Evolutionary conservation across 2,329 filamentous ascomycete genomes (phyloP).

Genomic region (Nothomitra cinnamomea): DNA sequence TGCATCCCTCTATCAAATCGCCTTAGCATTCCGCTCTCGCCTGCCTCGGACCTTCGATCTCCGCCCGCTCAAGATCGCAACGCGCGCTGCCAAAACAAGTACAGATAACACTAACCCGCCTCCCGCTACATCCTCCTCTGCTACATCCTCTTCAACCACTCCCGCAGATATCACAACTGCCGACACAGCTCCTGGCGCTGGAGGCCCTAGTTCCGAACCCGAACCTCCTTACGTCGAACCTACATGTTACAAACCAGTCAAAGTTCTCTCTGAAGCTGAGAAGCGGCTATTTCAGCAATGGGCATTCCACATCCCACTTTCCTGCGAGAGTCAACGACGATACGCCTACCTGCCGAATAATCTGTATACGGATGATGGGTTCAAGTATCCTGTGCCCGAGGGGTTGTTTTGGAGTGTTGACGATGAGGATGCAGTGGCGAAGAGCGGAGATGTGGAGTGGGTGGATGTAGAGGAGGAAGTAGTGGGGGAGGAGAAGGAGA

Average conservation of each 20-base stretch:
- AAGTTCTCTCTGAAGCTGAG: not conserved
- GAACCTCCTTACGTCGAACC: not conserved
- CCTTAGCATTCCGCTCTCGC: not conserved
- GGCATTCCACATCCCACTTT: not conserved
- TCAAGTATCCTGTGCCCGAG: not conserved
- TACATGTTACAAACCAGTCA: not conserved
- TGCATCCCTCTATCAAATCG: not conserved
- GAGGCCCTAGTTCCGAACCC: not conserved
- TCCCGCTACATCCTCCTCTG: too few species aligned
- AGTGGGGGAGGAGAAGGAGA: not conserved
- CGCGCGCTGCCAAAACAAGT: not conserved
- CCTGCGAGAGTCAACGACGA: not conserved
- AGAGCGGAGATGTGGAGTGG: not conserved
- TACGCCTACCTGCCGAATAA: not conserved
- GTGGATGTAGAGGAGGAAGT: not conserved
- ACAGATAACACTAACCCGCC: not conserved
- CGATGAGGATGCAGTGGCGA: not conserved
- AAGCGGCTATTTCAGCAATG: slow-evolving; percentile 2
- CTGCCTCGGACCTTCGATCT: not conserved
- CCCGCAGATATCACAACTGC: too few species aligned
- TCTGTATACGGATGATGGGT: not conserved
- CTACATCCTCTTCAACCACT: too few species aligned
- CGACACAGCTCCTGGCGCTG: too few species aligned
- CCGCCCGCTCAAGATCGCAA: not conserved
- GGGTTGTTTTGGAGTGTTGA: slow-evolving; percentile 2